Conservation (phyloP, 805 yeast species). For the Ogataea trehaloabstinens region DNA sequence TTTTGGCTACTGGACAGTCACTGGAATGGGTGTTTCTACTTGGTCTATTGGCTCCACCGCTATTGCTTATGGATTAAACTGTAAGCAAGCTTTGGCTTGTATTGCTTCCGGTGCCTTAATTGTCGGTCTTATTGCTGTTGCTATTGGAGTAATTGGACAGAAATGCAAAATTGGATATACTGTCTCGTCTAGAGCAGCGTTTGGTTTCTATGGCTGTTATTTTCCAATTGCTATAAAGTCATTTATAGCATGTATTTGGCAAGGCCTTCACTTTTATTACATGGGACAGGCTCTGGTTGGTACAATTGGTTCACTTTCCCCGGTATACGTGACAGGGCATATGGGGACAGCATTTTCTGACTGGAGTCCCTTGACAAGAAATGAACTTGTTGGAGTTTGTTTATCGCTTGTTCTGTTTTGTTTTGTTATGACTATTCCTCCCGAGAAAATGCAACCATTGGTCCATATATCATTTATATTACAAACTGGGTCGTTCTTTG, state of each 20-base stretch:
- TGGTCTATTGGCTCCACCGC: slow-evolving; percentile 22
- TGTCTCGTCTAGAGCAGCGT: slow-evolving; percentile 40
- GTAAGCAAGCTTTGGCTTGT: slow-evolving; percentile 40
- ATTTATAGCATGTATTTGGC: slow-evolving; percentile 46
- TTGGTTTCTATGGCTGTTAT: slow-evolving; percentile 46
- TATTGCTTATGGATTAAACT: slow-evolving; percentile 25
- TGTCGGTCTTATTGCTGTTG: slow-evolving; percentile 41
- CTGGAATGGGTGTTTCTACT: slow-evolving; percentile 23
- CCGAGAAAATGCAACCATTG: slow-evolving; percentile 29
- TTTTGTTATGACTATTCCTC: slow-evolving; percentile 34
- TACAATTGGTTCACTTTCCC: slow-evolving; percentile 39
- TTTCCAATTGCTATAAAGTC: slow-evolving; percentile 43
- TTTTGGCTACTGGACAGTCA: slow-evolving; percentile 43
- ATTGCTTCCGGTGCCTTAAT: slow-evolving; percentile 45
- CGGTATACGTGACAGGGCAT: slow-evolving; percentile 28
- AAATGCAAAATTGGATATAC: slow-evolving; percentile 52
- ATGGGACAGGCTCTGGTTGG: slow-evolving; percentile 44
- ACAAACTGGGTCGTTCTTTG: slow-evolving; percentile 27
- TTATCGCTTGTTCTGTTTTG: slow-evolving; percentile 40
- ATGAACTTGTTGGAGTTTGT: slow-evolving; percentile 39
- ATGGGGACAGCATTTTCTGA: slow-evolving; percentile 25
- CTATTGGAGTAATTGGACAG: slow-evolving; percentile 52
- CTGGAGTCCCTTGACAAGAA: slow-evolving; percentile 35
- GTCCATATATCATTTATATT: slow-evolving; percentile 24
- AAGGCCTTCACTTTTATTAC: slow-evolving; percentile 41